Base-by-base conservation (phyloP, 2,329 filamentous ascomycete genomes). In the Chaetomiaceae sp. region DNA sequence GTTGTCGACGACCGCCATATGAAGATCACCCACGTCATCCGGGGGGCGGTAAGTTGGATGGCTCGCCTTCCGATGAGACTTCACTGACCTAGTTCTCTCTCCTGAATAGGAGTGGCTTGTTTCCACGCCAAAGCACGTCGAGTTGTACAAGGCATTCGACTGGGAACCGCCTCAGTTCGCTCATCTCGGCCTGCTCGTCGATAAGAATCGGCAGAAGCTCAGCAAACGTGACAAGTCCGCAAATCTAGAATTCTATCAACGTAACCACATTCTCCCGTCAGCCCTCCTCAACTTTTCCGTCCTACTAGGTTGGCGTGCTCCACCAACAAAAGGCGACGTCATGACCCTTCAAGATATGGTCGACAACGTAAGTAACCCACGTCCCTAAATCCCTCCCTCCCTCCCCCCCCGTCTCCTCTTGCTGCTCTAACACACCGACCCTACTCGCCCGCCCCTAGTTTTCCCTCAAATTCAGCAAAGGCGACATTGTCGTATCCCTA, bases 1-100 rank as follows among this genome's bases (percentile, higher is more conserved):
- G 92, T 99, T 8, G 86, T 99, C 4, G 94, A 99, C 65, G 94
- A 99, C 65, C 89, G 96, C 68, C 76, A 87, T 55, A 99, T 99
- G 94, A 75, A 89, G 55, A 95, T 99, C 61, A 96, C 91, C 0
- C 92, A 97, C 69, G 94, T 99, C 13, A 88, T 99, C 54, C 85
- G 94, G 37, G 94, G 92, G 48, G 86, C 87, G 23, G 85, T 87
- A 71, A 63, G 79, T 32, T 5, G 9, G 25, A n/a, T 3, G 3
- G 13, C 3, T 11, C 8, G 4, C 30, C 23, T 16, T 14, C 8
- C 2, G 10, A 21, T 3, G 8, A 46, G 16, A 1, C 34, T 16
- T 18, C 44, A 23, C 43, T 48, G 18, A 36, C 37, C n/a, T n/a
- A n/a, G n/a, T n/a, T n/a, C n/a, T 18, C 38, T 54, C 2, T 45